phyloP scores from a whole-genome alignment of 2,329 filamentous ascomycete genomes.

The Epichloe aotearoae region DNA sequence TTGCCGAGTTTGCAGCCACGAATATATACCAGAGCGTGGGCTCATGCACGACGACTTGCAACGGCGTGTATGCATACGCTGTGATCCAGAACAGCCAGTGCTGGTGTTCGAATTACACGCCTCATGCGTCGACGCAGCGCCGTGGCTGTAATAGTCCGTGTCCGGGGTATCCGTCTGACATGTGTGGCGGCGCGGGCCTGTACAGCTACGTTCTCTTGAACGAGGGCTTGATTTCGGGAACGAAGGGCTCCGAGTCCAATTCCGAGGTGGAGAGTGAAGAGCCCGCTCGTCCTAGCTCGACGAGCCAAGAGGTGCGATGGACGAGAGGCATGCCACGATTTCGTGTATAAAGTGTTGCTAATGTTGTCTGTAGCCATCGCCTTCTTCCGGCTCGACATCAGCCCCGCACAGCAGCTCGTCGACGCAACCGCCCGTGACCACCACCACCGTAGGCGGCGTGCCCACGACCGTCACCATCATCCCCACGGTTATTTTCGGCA shows the following conservation, averaged over 20 bases:
- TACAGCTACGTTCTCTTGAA: conserved; percentile 4
- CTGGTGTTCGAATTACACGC: conserved; percentile 4
- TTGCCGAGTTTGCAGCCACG: neutral
- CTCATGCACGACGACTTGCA: conserved; percentile 1
- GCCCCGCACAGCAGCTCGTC: too few relatives aligned
- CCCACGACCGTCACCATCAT: neutral
- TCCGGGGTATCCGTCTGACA: conserved; percentile 4
- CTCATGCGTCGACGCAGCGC: neutral
- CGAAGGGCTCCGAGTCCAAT: neutral
- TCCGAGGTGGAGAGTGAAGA: neutral
- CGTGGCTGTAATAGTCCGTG: neutral
- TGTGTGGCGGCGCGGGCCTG: neutral
- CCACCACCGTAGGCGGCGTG: neutral
- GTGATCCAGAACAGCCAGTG: conserved; percentile 2
- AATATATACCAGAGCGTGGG: conserved; percentile 3
- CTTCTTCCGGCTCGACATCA: too few relatives aligned
- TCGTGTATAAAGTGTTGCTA: too few relatives aligned
- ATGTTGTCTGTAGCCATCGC: too few relatives aligned
- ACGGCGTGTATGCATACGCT: neutral
- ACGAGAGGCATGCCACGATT: too few relatives aligned
- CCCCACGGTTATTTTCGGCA: neutral
- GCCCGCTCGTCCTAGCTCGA: neutral
- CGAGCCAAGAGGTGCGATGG: neutral
- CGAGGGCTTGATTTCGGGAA: neutral
- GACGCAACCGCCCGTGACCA: neutral